A percentile compares a stretch with the other conserved stretches of the same genome.
Conservation (phyloP, 1,284 basidiomycete species). For the Naganishia sp. region DNA sequence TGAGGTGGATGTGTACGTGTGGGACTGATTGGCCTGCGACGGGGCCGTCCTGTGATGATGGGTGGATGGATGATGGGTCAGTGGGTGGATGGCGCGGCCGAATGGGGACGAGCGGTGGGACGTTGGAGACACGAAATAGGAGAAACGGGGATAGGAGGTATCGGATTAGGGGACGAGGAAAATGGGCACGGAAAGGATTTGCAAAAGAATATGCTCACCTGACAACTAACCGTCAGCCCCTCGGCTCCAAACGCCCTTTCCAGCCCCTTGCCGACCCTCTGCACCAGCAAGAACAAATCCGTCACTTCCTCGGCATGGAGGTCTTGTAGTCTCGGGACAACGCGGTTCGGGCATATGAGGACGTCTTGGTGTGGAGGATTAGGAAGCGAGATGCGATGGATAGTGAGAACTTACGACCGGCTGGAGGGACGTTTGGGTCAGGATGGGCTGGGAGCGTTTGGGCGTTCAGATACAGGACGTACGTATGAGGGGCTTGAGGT, state of each 20-base stretch:
- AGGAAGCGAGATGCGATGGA: background rate
- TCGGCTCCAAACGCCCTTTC: slow-evolving; percentile 53
- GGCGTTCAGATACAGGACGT: slow-evolving; percentile 3
- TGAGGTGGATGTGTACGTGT: slow-evolving; percentile 86
- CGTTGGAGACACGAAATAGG: too few species aligned
- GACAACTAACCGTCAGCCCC: slow-evolving; percentile 76
- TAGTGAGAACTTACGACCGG: slow-evolving; percentile 28
- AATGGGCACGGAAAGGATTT: background rate
- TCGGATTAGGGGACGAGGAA: background rate
- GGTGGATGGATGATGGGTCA: background rate
- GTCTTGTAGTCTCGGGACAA: slow-evolving; percentile 74
- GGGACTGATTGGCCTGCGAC: slow-evolving; percentile 83
- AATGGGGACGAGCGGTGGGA: too few species aligned
- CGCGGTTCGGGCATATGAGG: slow-evolving; percentile 75
- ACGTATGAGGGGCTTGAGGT: slow-evolving; percentile 84
- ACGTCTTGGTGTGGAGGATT: slow-evolving; percentile 64
- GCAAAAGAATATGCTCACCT: slow-evolving; percentile 58
- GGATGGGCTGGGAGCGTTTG: background rate
- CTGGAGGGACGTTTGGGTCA: background rate
- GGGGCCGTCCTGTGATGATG: slow-evolving; percentile 67
- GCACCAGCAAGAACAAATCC: slow-evolving; percentile 75
- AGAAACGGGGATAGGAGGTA: background rate
- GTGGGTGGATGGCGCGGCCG: too few species aligned
- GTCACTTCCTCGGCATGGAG: slow-evolving; percentile 69
- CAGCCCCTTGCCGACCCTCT: slow-evolving; percentile 55